phyloP scores from a whole-genome alignment of 345 rosid genomes.

The Heritiera fomes region DNA sequence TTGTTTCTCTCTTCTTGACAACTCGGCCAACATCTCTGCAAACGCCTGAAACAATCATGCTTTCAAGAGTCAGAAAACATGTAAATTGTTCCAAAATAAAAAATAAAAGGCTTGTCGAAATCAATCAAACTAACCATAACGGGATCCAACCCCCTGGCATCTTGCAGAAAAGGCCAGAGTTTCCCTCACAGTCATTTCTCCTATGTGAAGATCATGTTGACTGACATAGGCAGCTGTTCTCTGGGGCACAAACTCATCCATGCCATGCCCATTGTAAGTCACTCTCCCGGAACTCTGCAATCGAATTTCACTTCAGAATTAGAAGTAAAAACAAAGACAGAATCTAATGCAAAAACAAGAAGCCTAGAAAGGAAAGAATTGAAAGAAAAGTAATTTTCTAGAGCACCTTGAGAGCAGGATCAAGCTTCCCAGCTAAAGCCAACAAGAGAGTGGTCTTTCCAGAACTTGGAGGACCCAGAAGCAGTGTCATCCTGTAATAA shows the following conservation, averaged over 20 bases:
- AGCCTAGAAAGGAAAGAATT: conserved; percentile 18
- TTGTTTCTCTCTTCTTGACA: conserved; percentile 75
- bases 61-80: neutral
- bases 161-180: conserved; percentile 77
- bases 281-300: conserved; percentile 50
- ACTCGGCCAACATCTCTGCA: conserved; percentile 68
- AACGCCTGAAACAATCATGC: neutral
- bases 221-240: conserved; percentile 68
- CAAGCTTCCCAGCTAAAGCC: conserved; percentile 83
- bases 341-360: neutral
- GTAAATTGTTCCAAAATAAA: neutral
- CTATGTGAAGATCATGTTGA: conserved; percentile 65
- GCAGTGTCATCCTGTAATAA: conserved; percentile 60
- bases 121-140: conserved; percentile 42
- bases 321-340: neutral
- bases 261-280: conserved; percentile 58
- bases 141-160: conserved; percentile 69
- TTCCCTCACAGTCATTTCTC: conserved; percentile 70
- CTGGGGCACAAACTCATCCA: conserved; percentile 67
- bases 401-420: conserved; percentile 51
- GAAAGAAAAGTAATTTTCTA: neutral
- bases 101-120: neutral
- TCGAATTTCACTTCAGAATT: conserved; percentile 14
- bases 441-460: conserved; percentile 80
- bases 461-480: conserved; percentile 85